Percentiles rank a stretch among this genome's conserved stretches.
Conservation (phyloP, 768 basidiomycete genomes). For the Fomitopsis pulvina region DNA sequence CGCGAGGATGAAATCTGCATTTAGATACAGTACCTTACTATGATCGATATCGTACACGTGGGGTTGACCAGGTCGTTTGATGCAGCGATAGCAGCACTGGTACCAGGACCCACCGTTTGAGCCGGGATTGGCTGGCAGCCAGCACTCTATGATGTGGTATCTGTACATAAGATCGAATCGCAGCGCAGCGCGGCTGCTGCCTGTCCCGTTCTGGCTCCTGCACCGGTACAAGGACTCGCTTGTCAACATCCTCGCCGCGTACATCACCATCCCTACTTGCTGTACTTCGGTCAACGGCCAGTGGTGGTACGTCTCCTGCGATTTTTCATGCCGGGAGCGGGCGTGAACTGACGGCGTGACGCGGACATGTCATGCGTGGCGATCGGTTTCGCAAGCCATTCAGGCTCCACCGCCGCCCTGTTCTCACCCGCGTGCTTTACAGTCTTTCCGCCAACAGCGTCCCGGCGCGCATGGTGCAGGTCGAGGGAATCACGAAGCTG, state of each 20-base stretch:
- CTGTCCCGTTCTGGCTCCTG: conserved; percentile 43
- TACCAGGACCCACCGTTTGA: too few relatives aligned
- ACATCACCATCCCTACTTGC: conserved; percentile 39
- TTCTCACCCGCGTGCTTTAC: too few relatives aligned
- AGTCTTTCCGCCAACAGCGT: too few relatives aligned
- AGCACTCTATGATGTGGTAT: too few relatives aligned
- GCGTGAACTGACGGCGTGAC: neutral
- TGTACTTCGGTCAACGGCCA: conserved; percentile 49
- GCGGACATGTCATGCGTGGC: conserved; percentile 40
- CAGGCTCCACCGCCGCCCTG: conserved; percentile 28
- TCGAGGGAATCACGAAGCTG: conserved; percentile 75
- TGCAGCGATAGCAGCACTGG: too few relatives aligned
- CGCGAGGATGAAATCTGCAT: too few relatives aligned
- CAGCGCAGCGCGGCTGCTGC: conserved; percentile 37
- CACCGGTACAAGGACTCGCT: conserved; percentile 30
- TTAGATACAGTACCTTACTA: too few relatives aligned
- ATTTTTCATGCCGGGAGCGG: neutral
- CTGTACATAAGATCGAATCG: too few relatives aligned
- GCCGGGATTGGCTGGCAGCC: too few relatives aligned
- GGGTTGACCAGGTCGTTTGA: too few relatives aligned
- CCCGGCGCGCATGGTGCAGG: conserved; percentile 75
- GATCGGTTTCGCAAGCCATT: conserved; percentile 42
- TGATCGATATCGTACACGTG: too few relatives aligned
- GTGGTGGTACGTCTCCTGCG: conserved; percentile 31
- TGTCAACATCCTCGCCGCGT: conserved; percentile 30